Evolutionary conservation across 495 filamentous ascomycete genomes (phyloP).

Genomic region (Astrothelium subdiscretum): DNA sequence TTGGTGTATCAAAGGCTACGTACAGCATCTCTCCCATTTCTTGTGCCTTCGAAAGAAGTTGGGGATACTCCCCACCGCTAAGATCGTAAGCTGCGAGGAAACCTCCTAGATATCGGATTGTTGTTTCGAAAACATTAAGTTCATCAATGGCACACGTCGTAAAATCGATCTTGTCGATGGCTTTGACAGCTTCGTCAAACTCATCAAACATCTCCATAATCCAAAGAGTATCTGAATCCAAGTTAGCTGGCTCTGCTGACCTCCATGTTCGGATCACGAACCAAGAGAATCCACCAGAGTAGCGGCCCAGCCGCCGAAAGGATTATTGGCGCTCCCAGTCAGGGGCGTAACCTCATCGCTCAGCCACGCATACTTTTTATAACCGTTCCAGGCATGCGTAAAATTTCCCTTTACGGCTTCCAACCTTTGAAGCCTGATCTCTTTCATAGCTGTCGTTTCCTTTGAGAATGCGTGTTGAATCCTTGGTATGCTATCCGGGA

Average conservation of each 20-base stretch:
- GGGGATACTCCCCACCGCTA: conserved; percentile 25
- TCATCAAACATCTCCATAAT: conserved; percentile 27
- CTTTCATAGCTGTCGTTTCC: conserved; percentile 30
- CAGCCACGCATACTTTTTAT: conserved; percentile 65
- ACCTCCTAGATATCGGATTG: conserved; percentile 38
- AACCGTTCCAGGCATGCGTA: conserved; percentile 60
- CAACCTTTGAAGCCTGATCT: conserved; percentile 32
- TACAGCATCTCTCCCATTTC: conserved; percentile 35
- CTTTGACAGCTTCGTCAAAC: conserved; percentile 21
- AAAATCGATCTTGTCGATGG: conserved; percentile 25
- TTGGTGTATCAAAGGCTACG: conserved; percentile 33
- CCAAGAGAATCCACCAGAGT: conserved; percentile 29
- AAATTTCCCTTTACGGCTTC: conserved; percentile 59
- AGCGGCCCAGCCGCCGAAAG: conserved; percentile 30
- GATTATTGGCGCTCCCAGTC: conserved; percentile 36
- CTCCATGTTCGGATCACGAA: neutral
- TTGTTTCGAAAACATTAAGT: conserved; percentile 38
- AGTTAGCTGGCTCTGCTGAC: neutral
- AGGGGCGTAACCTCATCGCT: conserved; percentile 67
- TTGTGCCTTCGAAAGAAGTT: conserved; percentile 29
- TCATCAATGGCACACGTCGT: conserved; percentile 13
- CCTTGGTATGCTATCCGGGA: conserved; percentile 8
- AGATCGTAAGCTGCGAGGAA: conserved; percentile 40
- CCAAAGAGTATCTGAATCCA: conserved; percentile 20
- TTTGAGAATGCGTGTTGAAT: conserved; percentile 29